Evolutionary conservation across 768 basidiomycete genomes (phyloP).

Genomic region (Favolaschia claudopus): DNA sequence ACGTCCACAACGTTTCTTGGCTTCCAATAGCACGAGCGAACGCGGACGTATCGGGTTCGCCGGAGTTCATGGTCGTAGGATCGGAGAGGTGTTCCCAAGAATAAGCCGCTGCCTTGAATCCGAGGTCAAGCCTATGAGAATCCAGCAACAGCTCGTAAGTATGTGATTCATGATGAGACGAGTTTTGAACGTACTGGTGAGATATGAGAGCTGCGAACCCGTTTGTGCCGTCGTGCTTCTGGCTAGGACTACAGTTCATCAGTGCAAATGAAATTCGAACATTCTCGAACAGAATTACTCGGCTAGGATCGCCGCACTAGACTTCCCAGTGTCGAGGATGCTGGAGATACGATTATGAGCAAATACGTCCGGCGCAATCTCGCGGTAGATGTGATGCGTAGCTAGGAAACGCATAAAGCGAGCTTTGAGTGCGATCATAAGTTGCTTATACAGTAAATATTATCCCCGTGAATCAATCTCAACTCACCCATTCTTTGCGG

Average conservation of each 20-base stretch:
- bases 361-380: conserved; percentile 41
- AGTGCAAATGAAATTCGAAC: background rate
- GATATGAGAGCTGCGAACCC: conserved; percentile 32
- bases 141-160: background rate
- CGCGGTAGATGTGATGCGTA: conserved; percentile 40
- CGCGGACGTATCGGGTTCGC: conserved; percentile 15
- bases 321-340: conserved; percentile 37
- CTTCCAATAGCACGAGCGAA: conserved; percentile 8
- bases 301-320: conserved; percentile 28
- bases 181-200: conserved; percentile 21
- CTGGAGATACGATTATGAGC: conserved; percentile 43
- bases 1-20: conserved; percentile 7
- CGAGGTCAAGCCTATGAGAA: conserved; percentile 29
- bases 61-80: background rate
- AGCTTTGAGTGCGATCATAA: conserved; percentile 23
- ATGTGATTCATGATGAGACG: no score
- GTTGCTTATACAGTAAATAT: conserved; percentile 37
- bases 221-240: conserved; percentile 27
- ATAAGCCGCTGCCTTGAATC: conserved; percentile 25
- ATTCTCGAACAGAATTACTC: no score
- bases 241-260: conserved; percentile 10
- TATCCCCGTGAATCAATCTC: conserved; percentile 33
- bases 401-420: conserved; percentile 42
- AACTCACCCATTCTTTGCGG: conserved; percentile 39
- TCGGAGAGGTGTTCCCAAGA: conserved; percentile 26